Evolutionary conservation across 2,329 filamentous ascomycete species (phyloP), one percentile per base, ranked within the genome.

Genomic region (Pseudogymnoascus sp.): DNA sequence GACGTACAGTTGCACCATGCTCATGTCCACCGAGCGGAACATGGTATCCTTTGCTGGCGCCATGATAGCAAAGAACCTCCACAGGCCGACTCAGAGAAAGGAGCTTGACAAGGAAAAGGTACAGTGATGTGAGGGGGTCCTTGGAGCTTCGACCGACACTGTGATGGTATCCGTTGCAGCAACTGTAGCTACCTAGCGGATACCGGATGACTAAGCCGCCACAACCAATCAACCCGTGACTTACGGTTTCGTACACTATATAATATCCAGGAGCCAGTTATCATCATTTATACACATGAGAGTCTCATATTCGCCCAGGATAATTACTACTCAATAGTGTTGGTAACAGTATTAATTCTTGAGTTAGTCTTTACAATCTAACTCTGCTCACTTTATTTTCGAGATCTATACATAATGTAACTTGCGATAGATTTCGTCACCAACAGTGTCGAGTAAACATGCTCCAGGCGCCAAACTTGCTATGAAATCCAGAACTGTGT

Each of bases 11-110:
- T 99, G 95, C 74, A 96, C 96, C 89, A 99, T 89, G 84, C 92
- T 97, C 95, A 99, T 99, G 79, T 97, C 91, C 90, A 92, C 91
- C 76, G 95, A 99, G 85, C 96, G 93, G 88, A 99, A 98, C 82
- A 97, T 90, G 78, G 93, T 96, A 81, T 98, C 92, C 80, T 91
- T 80, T 76, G 81, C 78, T 70, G 83, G 81, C 77, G 84, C 85
- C 86, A 89, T 89, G 68, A 69, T 78, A 33, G 61, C 40, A 19
- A 59, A 62, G 61, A 60, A 40, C 28, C 33, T 60, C 33, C 59
- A 38, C 59, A 60, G 28, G 59, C 50, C 50, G 50, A 7, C 50
- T 56, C 50, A 56, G 50, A 60, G 59, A 38, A 60, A 26, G 38
- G 33, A 24, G 59, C 38, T 38, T 38, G 59, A 41, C 33, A 60